Evolutionary conservation across 2,329 filamentous ascomycete species (phyloP).

Genomic region (Ilyonectria sp.): DNA sequence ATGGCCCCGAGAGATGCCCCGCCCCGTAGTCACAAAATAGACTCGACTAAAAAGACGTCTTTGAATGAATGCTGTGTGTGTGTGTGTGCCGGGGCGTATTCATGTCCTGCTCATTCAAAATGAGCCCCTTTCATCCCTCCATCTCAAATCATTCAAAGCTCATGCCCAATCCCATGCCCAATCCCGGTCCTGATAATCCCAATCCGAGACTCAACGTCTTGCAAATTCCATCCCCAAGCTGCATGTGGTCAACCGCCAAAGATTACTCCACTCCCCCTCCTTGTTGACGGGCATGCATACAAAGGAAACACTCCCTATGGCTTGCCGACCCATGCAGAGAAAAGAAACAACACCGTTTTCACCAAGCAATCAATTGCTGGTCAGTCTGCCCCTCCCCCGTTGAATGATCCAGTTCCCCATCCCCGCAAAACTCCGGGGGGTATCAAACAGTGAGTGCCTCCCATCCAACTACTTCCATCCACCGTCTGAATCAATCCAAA

Average conservation of each 20-base stretch:
- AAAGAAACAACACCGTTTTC: slow-evolving; percentile 37
- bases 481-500: not conserved
- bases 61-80: slow-evolving; percentile 14
- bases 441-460: slow-evolving; percentile 27
- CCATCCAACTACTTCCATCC: slow-evolving; percentile 14
- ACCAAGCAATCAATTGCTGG: slow-evolving; percentile 42
- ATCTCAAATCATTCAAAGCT: slow-evolving; percentile 21
- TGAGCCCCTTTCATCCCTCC: slow-evolving; percentile 15
- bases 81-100: not conserved
- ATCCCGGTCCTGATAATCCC: not conserved
- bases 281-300: slow-evolving; percentile 30
- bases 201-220: slow-evolving; percentile 18
- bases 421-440: slow-evolving; percentile 29
- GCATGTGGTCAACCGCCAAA: slow-evolving; percentile 19
- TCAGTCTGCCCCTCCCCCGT: slow-evolving; percentile 36
- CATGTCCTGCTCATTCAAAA: slow-evolving; percentile 3
- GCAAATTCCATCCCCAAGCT: slow-evolving; percentile 36
- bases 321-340: slow-evolving; percentile 41
- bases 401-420: slow-evolving; percentile 36
- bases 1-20: slow-evolving; percentile 12
- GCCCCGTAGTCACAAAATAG: slow-evolving; percentile 7
- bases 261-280: slow-evolving; percentile 11
- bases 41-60: slow-evolving; percentile 7
- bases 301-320: slow-evolving; percentile 35
- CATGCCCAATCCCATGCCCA: slow-evolving; percentile 21